These are phyloP conservation scores for Halophytophthora batemanensis DNA, from an alignment of 352 stramenopile species.

Conservation along the genomic window DNA sequence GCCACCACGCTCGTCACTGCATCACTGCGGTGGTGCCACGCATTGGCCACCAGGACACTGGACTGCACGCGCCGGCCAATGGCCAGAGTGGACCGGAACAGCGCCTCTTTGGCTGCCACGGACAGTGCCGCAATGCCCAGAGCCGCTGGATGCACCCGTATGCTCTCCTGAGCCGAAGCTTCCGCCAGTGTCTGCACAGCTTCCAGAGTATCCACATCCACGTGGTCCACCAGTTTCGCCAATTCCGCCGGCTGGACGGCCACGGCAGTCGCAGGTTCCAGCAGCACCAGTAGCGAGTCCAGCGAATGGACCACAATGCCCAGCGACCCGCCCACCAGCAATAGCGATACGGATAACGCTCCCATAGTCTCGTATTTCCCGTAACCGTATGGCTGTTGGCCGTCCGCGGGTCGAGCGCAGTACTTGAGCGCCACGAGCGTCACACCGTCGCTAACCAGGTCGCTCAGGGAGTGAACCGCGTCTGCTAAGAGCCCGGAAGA, in stretches of 20 bases:
- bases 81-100: conserved; percentile 90
- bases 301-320: conserved; percentile 70
- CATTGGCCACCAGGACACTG: conserved; percentile 93
- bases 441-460: conserved; percentile 94
- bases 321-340: conserved; percentile 62
- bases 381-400: conserved; percentile 80
- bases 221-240: conserved; percentile 16
- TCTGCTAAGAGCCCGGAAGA: conserved; percentile 92
- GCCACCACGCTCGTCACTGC: conserved; percentile 80
- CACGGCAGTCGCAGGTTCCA: conserved; percentile 25
- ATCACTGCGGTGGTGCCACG: conserved; percentile 92
- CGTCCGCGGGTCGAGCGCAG: conserved; percentile 89
- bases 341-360: conserved; percentile 53
- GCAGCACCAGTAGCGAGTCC: conserved; percentile 52
- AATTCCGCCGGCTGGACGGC: conserved; percentile 27
- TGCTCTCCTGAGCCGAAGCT: conserved; percentile 13
- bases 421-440: conserved; percentile 91
- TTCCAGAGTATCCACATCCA: conserved; percentile 32
- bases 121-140: conserved; percentile 84
- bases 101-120: conserved; percentile 89
- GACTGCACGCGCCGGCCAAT: conserved; percentile 91
- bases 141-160: conserved; percentile 57
- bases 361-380: conserved; percentile 76
- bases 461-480: conserved; percentile 92
- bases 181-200: conserved; percentile 34